These are phyloP conservation scores for Phytophthora uliginosa DNA, from an alignment of 352 stramenopile genomes.

Conservation along the genomic window DNA sequence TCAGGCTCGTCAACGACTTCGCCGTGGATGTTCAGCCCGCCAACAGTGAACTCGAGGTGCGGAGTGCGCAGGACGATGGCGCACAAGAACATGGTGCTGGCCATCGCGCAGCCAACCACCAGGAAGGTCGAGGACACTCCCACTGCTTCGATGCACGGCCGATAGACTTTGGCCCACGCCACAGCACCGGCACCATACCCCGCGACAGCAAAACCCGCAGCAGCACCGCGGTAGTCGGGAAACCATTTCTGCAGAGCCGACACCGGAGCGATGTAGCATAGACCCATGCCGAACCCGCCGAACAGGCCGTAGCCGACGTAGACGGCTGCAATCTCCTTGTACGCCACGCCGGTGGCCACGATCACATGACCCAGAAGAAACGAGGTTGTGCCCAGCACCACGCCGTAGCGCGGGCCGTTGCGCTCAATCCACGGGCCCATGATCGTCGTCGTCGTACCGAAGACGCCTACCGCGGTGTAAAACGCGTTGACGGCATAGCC, in stretches of 20 bases:
- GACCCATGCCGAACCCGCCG: constrained; percentile 70
- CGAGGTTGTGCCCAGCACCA: constrained; percentile 56
- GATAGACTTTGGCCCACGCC: constrained; percentile 71
- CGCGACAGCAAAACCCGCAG: constrained; percentile 72
- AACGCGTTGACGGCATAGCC: constrained; percentile 72
- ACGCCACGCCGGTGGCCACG: constrained; percentile 52
- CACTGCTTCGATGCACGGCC: constrained; percentile 59
- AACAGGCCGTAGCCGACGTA: constrained; percentile 79
- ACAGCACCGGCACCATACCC: constrained; percentile 73
- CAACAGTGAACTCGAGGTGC: constrained; percentile 62
- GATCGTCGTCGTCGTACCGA: constrained; percentile 71
- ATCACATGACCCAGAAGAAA: constrained; percentile 66
- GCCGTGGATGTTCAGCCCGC: constrained; percentile 69
- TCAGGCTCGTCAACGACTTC: constrained; percentile 49
- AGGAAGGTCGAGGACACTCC: constrained; percentile 63
- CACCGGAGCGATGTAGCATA: constrained; percentile 82
- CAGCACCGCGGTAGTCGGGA: constrained; percentile 72
- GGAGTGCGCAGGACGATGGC: constrained; percentile 60
- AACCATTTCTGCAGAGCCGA: constrained; percentile 83
- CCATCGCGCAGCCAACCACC: constrained; percentile 54
- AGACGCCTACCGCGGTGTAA: constrained; percentile 73
- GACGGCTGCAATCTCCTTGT: constrained; percentile 53
- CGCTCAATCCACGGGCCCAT: constrained; percentile 83
- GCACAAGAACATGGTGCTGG: constrained; percentile 53
- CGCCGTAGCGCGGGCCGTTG: constrained; percentile 59